Conservation (phyloP, 73 alveolate genomes). For the Stentor roeselii region DNA sequence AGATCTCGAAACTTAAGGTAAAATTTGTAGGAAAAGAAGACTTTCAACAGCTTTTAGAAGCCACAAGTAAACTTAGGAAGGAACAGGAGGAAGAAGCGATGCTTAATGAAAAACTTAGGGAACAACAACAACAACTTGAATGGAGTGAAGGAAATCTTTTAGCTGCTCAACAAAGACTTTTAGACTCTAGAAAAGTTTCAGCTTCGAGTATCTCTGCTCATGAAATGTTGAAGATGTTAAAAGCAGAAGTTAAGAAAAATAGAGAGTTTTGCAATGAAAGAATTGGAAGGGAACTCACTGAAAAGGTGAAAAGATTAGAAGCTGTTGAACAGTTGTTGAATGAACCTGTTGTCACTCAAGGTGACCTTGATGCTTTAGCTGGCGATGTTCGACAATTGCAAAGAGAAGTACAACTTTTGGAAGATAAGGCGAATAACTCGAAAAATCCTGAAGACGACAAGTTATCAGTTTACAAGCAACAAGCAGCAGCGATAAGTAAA, state of each 20-base stretch:
- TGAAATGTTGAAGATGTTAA: conserved; percentile 64
- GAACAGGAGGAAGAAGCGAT: conserved; percentile 89
- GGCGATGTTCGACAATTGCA: conserved; percentile 74
- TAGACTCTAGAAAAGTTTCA: conserved; percentile 66
- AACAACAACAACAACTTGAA: conserved; percentile 75
- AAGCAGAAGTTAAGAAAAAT: conserved; percentile 75
- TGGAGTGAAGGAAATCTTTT: conserved; percentile 72
- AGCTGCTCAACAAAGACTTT: conserved; percentile 71
- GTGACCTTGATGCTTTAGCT: conserved; percentile 71
- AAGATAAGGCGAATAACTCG: conserved; percentile 65
- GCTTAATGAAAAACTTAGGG: conserved; percentile 69
- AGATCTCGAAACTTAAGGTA: conserved; percentile 68
- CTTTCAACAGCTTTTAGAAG: conserved; percentile 85
- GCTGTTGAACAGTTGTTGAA: conserved; percentile 73
- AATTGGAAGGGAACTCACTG: conserved; percentile 82
- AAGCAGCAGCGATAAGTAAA: conserved; percentile 81
- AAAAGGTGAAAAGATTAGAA: conserved; percentile 68
- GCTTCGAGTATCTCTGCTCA: conserved; percentile 68
- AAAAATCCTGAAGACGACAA: conserved; percentile 80
- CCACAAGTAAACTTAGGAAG: conserved; percentile 83
- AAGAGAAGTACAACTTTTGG: conserved; percentile 71
- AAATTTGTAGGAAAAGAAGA: conserved; percentile 72
- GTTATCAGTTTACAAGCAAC: conserved; percentile 75
- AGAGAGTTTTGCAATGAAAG: conserved; percentile 81
- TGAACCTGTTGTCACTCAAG: conserved; percentile 81